phyloP scores from a whole-genome alignment of 2,329 filamentous ascomycete species.

The Penicillium expansum region DNA sequence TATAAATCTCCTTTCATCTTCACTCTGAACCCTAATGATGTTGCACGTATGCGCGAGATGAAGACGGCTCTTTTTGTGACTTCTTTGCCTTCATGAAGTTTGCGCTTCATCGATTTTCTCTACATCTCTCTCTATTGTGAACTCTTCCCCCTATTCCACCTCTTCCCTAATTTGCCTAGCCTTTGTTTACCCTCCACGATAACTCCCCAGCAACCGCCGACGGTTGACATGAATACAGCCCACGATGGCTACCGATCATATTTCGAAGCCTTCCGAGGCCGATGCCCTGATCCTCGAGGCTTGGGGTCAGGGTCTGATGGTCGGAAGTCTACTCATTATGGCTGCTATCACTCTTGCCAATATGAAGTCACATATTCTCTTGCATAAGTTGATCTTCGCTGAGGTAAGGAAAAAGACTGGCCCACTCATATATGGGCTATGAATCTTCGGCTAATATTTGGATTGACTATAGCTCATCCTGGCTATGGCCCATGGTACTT shows the following conservation, averaged over 20 bases:
- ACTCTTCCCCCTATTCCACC: neutral
- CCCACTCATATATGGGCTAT: neutral
- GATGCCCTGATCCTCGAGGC: constrained; percentile 45
- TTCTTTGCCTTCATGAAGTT: neutral
- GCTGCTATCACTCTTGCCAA: constrained; percentile 50
- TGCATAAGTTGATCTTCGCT: constrained; percentile 52
- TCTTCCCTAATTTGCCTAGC: neutral
- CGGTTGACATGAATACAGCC: constrained; percentile 4
- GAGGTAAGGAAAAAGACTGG: constrained; percentile 36
- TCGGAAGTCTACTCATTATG: constrained; percentile 52
- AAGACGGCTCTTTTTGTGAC: constrained; percentile 3
- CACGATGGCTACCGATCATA: constrained; percentile 14
- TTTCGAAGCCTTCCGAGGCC: constrained; percentile 25
- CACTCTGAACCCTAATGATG: neutral
- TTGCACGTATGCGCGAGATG: neutral
- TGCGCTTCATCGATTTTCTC: neutral
- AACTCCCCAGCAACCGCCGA: neutral
- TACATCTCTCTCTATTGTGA: neutral
- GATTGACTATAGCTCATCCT: constrained; percentile 48
- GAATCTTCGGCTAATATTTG: neutral
- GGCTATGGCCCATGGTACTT: constrained; percentile 57
- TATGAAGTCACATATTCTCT: constrained; percentile 48
- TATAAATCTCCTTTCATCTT: neutral
- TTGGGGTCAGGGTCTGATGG: constrained; percentile 51
- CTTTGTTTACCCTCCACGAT: neutral